Evolutionary conservation across 108 stramenopile genomes (phyloP), one percentile per base, ranked within the genome.

Genomic region (Phaeodactylum tricornutum): DNA sequence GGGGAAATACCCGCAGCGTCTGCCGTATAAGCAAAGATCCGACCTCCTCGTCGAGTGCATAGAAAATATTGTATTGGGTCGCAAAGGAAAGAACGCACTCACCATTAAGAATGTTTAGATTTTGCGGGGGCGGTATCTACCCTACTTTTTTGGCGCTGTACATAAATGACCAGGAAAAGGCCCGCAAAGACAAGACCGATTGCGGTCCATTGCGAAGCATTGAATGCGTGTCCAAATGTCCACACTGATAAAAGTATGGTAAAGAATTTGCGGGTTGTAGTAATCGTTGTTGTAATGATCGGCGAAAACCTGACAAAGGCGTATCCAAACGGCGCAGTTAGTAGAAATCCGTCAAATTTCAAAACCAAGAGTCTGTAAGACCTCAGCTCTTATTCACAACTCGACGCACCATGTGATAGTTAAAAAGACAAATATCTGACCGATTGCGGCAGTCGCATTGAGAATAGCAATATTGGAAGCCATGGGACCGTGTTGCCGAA

Each of bases 181-280:
- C 89, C 89, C 40, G 62, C 66, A 71, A 91, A 91, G 6, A 91
- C 89, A 47, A 88, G 49, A 22, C 33, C 61, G n/a, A 87, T 58
- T 40, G 81, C 64, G 24, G 53, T 40, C 95, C 95, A 96, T 47
- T 92, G 90, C 55, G 45, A 47, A 12, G 45, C 14, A 33, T 62
- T 69, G 42, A 97, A 80, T 4, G 57, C 47, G 75, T 97, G 96
- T 0, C 94, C 96, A 72, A 89, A 94, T 17, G 87, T 54, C 42
- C 84, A 46, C 7, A 97, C 93, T 30, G 80, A 83, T 22, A 94
- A 47, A 38, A 97, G 53, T 43, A 97, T 93, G 12, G 94, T 92
- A 43, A 95, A 91, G 69, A 97, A 94, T 50, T 97, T 97, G 38
- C 96, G 71, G 14, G 96, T 97, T 6, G 96, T 97, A 12, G 96